phyloP scores from a whole-genome alignment of 2,329 filamentous ascomycete species.

The Monascus ruber region DNA sequence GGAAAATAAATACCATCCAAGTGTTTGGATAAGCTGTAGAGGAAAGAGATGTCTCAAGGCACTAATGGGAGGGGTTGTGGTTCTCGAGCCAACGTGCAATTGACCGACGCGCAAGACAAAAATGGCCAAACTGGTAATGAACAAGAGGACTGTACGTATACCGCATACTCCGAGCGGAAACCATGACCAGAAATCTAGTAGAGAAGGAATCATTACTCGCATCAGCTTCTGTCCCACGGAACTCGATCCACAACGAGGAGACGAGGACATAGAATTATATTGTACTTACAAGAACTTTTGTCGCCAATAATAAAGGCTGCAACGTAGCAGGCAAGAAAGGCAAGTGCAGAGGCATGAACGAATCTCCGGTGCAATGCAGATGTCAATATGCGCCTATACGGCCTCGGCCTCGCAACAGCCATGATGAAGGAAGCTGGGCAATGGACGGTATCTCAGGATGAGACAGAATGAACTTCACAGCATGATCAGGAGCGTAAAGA shows the following conservation, averaged over 20 bases:
- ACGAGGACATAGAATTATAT: neutral
- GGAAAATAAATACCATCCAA: conserved; percentile 66
- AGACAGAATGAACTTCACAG: conserved; percentile 9
- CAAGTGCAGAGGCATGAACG: conserved; percentile 59
- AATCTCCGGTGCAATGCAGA: conserved; percentile 81
- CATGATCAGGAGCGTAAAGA: conserved; percentile 8
- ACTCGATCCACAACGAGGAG: neutral
- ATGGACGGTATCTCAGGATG: conserved; percentile 14
- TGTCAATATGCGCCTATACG: conserved; percentile 82
- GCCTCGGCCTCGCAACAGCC: conserved; percentile 28
- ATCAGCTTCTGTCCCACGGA: neutral
- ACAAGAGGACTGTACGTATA: conserved; percentile 62
- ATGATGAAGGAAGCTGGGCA: conserved; percentile 18
- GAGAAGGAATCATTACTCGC: neutral
- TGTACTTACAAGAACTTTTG: conserved; percentile 55
- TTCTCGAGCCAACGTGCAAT: conserved; percentile 63
- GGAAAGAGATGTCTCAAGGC: conserved; percentile 50
- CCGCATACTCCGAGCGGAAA: conserved; percentile 69
- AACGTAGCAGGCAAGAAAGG: conserved; percentile 60
- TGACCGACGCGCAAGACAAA: conserved; percentile 79
- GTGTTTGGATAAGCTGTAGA: conserved; percentile 54
- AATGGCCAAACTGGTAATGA: conserved; percentile 62
- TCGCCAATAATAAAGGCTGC: conserved; percentile 59
- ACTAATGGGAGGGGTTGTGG: conserved; percentile 55
- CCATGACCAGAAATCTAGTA: conserved; percentile 69